These are phyloP conservation scores for Raphanus hybrid DNA, from an alignment of 441 rosid genomes.

Conservation along the genomic window DNA sequence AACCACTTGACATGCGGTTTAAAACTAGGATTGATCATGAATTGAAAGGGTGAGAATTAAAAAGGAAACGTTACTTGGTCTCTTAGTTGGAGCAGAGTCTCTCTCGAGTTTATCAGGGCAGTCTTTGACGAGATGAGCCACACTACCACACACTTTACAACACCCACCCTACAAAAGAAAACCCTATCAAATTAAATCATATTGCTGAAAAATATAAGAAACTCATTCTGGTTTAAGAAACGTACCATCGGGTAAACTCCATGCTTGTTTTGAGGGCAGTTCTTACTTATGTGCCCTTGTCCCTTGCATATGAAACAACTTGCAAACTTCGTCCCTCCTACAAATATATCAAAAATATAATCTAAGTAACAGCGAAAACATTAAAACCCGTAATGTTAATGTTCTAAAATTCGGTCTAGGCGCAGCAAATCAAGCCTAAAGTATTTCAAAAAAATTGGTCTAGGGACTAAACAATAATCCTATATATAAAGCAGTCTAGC, in stretches of 20 bases:
- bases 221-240: background rate
- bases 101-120: conserved; percentile 75
- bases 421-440: no score
- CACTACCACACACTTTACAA: conserved; percentile 88
- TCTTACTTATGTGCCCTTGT: conserved; percentile 87
- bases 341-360: background rate
- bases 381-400: background rate
- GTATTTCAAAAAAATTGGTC: background rate
- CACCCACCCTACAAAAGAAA: conserved; percentile 71
- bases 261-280: conserved; percentile 76
- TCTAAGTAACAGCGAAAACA: background rate
- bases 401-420: no score
- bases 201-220: background rate
- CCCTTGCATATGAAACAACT: conserved; percentile 60
- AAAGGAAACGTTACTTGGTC: conserved; percentile 41
- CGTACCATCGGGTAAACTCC: conserved; percentile 96
- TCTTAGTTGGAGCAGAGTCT: conserved; percentile 34
- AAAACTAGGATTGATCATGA: no score
- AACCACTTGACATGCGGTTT: background rate
- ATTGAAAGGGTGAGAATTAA: background rate
- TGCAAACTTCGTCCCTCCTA: conserved; percentile 45
- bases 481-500: background rate
- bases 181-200: background rate
- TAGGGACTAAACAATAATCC: background rate
- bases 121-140: conserved; percentile 95